Evolutionary conservation across 768 basidiomycete genomes (phyloP).

Genomic region (Serendipita vermifera): DNA sequence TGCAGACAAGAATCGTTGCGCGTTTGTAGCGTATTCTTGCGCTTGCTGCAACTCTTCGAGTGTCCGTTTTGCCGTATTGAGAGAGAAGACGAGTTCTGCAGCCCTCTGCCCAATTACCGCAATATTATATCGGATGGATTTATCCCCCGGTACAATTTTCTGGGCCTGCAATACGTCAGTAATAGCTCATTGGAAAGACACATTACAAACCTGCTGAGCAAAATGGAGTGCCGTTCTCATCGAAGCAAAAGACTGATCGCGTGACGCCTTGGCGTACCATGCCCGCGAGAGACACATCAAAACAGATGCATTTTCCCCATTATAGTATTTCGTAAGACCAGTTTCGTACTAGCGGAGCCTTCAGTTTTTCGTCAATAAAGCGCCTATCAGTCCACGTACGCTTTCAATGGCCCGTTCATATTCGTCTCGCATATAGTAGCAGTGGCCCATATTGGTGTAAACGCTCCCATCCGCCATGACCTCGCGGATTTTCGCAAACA

Average conservation of each 20-base stretch:
- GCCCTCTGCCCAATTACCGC: conserved; percentile 98
- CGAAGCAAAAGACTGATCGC: conserved; percentile 67
- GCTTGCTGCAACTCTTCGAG: conserved; percentile 67
- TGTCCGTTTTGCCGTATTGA: conserved; percentile 62
- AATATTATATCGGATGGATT: conserved; percentile 85
- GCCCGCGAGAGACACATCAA: conserved; percentile 80
- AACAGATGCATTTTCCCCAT: conserved; percentile 58
- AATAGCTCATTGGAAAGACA: not conserved
- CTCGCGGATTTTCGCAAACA: conserved; percentile 87
- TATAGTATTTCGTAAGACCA: conserved; percentile 66
- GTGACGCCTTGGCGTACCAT: conserved; percentile 89
- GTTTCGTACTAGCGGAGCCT: conserved; percentile 63
- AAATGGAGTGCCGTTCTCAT: conserved; percentile 79
- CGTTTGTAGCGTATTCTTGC: conserved; percentile 68
- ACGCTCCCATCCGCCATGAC: conserved; percentile 71
- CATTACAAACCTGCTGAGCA: conserved; percentile 52
- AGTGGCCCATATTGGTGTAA: conserved; percentile 93
- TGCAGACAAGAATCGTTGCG: conserved; percentile 33
- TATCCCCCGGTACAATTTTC: conserved; percentile 74
- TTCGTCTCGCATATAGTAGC: conserved; percentile 84
- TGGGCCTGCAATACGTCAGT: conserved; percentile 44
- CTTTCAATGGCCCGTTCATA: conserved; percentile 94
- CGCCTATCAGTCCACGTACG: conserved; percentile 36
- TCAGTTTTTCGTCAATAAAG: not conserved
- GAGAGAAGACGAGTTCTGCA: conserved; percentile 71